phyloP scores from a whole-genome alignment of 1,139 yeast genomes.

The Kluyveromyces sp. region DNA sequence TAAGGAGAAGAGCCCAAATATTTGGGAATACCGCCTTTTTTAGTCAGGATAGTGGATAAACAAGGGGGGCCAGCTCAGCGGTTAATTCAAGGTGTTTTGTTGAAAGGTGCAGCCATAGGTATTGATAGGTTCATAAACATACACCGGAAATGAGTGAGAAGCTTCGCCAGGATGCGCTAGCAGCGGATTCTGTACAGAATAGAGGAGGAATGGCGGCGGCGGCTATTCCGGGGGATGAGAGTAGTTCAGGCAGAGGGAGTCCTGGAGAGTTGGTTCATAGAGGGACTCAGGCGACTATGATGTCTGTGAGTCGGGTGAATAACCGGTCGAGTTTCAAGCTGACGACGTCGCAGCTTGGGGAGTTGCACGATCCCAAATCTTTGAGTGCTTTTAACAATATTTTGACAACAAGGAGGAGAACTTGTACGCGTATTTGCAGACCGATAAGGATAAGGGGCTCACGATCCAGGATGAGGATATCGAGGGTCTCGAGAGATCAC shows the following conservation, averaged over 20 bases:
- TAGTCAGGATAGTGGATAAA: too few species aligned
- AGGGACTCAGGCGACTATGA: conserved; percentile 1
- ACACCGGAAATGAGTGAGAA: too few species aligned
- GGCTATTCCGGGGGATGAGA: not conserved
- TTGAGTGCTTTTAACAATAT: conserved; percentile 21
- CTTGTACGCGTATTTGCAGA: conserved; percentile 30
- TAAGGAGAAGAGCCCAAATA: too few species aligned
- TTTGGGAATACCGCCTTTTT: too few species aligned
- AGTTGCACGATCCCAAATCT: conserved; percentile 33
- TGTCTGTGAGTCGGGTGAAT: conserved; percentile 1
- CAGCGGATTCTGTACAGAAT: not conserved
- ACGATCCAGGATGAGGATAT: conserved; percentile 28
- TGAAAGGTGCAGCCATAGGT: too few species aligned
- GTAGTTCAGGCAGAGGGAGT: not conserved
- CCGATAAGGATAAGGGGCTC: conserved; percentile 42
- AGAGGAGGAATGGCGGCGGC: not conserved
- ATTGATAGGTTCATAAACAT: too few species aligned
- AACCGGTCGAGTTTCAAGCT: conserved; percentile 12
- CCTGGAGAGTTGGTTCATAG: not conserved
- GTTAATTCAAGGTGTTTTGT: too few species aligned
- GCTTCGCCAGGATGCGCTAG: too few species aligned
- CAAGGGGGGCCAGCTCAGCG: too few species aligned
- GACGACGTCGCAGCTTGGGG: conserved; percentile 23
- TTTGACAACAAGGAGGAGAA: conserved; percentile 19
- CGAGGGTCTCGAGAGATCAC: conserved; percentile 30